Evolutionary conservation across 106 monocot species (phyloP).

Genomic region (Dendrobium huoshanense): DNA sequence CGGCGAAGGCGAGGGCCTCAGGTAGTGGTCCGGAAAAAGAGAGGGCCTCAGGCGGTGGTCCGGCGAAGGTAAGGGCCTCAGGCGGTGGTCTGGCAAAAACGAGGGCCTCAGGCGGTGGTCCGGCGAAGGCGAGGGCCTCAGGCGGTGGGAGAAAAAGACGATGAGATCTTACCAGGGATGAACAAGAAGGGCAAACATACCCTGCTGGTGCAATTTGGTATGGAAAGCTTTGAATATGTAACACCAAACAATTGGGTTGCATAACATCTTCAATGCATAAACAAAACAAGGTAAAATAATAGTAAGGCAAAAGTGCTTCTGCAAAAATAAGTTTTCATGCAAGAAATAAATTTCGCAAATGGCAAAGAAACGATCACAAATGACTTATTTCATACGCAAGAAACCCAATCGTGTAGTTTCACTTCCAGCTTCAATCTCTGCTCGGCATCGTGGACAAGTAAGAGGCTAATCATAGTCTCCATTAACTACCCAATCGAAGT

Average conservation of each 20-base stretch:
- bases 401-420: slow-evolving; percentile 86
- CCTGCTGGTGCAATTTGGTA: slow-evolving; percentile 44
- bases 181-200: slow-evolving; percentile 42
- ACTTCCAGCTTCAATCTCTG: slow-evolving; percentile 51
- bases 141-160: neutral
- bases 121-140: too few species aligned
- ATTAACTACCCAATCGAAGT: slow-evolving; percentile 97
- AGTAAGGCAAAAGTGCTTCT: neutral
- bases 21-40: too few species aligned
- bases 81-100: neutral
- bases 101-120: too few species aligned
- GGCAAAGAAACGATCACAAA: slow-evolving; percentile 1
- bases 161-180: slow-evolving; percentile 31
- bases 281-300: neutral
- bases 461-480: slow-evolving; percentile 96
- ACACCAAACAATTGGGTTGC: slow-evolving; percentile 52
- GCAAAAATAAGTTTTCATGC: neutral
- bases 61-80: too few species aligned
- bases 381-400: slow-evolving; percentile 42
- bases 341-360: neutral
- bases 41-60: too few species aligned
- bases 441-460: slow-evolving; percentile 57
- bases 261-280: slow-evolving; percentile 56
- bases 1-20: too few species aligned
- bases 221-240: slow-evolving; percentile 50